Evolutionary conservation across 768 basidiomycete genomes (phyloP).

Genomic region (Russula olivacea): DNA sequence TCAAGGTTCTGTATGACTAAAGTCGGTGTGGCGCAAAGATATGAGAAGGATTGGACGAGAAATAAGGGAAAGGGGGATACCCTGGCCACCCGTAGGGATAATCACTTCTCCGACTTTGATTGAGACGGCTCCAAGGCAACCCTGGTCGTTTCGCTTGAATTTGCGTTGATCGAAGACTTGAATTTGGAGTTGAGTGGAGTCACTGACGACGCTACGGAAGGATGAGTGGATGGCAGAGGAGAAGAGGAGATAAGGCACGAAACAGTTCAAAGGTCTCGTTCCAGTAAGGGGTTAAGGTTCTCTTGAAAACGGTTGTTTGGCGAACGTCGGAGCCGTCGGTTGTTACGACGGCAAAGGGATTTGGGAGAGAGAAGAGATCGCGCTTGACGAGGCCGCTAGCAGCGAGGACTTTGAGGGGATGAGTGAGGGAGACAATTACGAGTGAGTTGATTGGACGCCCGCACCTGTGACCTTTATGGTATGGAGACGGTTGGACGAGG

Average conservation of each 20-base stretch:
- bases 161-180: conserved; percentile 90
- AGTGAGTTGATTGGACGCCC: not conserved
- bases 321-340: conserved; percentile 74
- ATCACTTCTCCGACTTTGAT: conserved; percentile 38
- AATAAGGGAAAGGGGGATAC: conserved; percentile 6
- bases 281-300: conserved; percentile 69
- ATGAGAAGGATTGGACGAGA: not conserved
- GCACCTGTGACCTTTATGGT: conserved; percentile 16
- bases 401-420: conserved; percentile 52
- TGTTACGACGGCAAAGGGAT: conserved; percentile 84
- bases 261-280: conserved; percentile 84
- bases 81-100: conserved; percentile 33
- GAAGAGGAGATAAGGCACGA: conserved; percentile 1
- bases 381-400: conserved; percentile 71
- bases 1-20: conserved; percentile 69
- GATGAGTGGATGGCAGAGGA: conserved; percentile 3
- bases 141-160: conserved; percentile 85
- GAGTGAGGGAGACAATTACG: not conserved
- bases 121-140: conserved; percentile 46
- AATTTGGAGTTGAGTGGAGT: conserved; percentile 69
- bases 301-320: conserved; percentile 68
- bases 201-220: conserved; percentile 54
- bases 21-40: not conserved
- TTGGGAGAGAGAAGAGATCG: conserved; percentile 74
- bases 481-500: not conserved